Conservation (phyloP, 495 filamentous ascomycete species). For the Penicillium tannophilum region DNA sequence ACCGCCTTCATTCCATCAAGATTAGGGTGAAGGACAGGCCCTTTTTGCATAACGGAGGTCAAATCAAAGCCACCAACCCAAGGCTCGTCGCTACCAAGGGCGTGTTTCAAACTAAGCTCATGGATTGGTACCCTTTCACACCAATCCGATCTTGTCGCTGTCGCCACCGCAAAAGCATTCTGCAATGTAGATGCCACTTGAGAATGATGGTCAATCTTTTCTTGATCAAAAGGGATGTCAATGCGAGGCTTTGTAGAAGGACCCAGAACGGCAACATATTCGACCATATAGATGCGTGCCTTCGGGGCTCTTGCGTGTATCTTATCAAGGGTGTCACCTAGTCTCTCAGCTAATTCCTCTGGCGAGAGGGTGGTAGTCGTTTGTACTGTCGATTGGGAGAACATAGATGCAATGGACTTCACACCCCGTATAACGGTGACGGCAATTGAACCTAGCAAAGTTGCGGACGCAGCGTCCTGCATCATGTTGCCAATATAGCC, state of each 20-base stretch:
- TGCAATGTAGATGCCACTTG: constrained; percentile 30
- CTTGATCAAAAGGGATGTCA: constrained; percentile 37
- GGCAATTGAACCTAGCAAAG: background rate
- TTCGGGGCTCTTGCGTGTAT: constrained; percentile 39
- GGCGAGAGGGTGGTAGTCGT: constrained; percentile 14
- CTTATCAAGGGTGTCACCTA: constrained; percentile 38
- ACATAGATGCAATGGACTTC: background rate
- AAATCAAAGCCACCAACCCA: constrained; percentile 41
- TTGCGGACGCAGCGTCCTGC: constrained; percentile 26
- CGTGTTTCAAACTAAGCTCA: constrained; percentile 34
- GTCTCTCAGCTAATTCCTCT: constrained; percentile 28
- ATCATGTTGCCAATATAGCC: constrained; percentile 45
- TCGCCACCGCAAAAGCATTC: constrained; percentile 31
- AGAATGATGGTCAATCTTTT: constrained; percentile 35
- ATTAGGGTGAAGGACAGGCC: constrained; percentile 35
- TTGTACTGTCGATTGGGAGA: constrained; percentile 4
- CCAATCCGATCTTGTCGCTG: constrained; percentile 29
- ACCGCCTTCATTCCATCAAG: constrained; percentile 37
- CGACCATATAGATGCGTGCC: constrained; percentile 41
- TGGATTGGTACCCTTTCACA: constrained; percentile 30
- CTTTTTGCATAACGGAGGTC: constrained; percentile 12
- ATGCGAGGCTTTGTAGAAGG: constrained; percentile 29
- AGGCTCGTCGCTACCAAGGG: constrained; percentile 35
- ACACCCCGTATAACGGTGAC: background rate
- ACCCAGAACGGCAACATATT: constrained; percentile 48